Percentiles rank a stretch among this genome's conserved stretches.
Conservation (phyloP, 371 early-diverging fungal genomes). For the Apophysomyces variabilis region DNA sequence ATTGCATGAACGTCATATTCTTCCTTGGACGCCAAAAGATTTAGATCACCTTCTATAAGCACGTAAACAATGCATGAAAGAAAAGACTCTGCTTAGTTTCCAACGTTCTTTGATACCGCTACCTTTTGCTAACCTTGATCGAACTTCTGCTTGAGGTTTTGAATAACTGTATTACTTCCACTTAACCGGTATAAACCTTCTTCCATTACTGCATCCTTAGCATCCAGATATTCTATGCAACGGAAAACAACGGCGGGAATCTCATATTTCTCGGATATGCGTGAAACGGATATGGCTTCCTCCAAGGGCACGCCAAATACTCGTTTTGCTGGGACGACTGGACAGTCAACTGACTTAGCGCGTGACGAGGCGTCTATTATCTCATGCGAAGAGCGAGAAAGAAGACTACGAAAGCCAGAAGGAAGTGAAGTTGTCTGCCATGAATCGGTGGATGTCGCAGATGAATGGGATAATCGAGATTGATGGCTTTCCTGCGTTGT, state of each 20-base stretch:
- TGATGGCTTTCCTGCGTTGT: slow-evolving; percentile 1
- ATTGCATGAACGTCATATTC: slow-evolving; percentile 78
- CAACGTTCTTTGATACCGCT: not conserved
- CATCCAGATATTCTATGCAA: slow-evolving; percentile 85
- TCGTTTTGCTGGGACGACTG: slow-evolving; percentile 20
- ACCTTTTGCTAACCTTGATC: slow-evolving; percentile 39
- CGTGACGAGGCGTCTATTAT: not conserved
- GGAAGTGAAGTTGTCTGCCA: not conserved
- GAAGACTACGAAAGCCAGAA: slow-evolving; percentile 15
- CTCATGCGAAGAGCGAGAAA: slow-evolving; percentile 14
- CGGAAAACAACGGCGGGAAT: slow-evolving; percentile 83
- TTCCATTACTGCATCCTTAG: slow-evolving; percentile 69
- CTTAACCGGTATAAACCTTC: slow-evolving; percentile 87
- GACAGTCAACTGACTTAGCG: not conserved
- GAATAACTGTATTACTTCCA: slow-evolving; percentile 68
- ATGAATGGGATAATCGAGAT: slow-evolving; percentile 2
- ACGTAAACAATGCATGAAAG: not conserved
- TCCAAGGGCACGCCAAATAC: slow-evolving; percentile 55
- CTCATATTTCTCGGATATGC: slow-evolving; percentile 27
- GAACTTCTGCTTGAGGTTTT: slow-evolving; percentile 66
- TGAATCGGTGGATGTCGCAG: not conserved
- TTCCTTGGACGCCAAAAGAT: slow-evolving; percentile 51
- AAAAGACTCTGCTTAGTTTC: not conserved
- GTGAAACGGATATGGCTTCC: slow-evolving; percentile 27
- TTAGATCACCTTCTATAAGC: slow-evolving; percentile 59